These are phyloP conservation scores for Heliamphora pulchella DNA, from an alignment of 179 eudicot species.

Conservation along the genomic window DNA sequence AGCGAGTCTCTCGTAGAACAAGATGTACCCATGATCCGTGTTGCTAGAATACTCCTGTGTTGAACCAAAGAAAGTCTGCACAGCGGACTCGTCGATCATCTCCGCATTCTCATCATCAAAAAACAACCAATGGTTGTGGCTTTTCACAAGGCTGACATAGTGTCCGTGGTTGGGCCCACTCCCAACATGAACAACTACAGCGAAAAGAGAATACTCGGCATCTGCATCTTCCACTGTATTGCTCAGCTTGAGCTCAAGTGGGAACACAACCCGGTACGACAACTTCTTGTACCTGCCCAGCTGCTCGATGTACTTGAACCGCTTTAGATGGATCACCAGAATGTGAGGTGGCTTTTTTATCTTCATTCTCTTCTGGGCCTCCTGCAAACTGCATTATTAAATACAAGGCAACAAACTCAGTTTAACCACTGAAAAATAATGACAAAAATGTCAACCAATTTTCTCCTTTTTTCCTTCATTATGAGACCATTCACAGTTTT, in stretches of 20 bases:
- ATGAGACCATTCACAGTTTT: not conserved
- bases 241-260: slow-evolving; percentile 75
- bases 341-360: slow-evolving; percentile 81
- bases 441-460: not conserved
- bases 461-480: not conserved
- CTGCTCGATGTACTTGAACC: slow-evolving; percentile 86
- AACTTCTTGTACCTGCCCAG: slow-evolving; percentile 71
- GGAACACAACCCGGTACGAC: slow-evolving; percentile 84
- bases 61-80: slow-evolving; percentile 84
- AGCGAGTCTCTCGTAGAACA: slow-evolving; percentile 54
- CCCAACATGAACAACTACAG: slow-evolving; percentile 85
- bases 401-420: slow-evolving; percentile 4
- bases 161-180: slow-evolving; percentile 94
- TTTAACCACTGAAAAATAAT: not conserved
- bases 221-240: slow-evolving; percentile 73
- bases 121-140: slow-evolving; percentile 85
- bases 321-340: slow-evolving; percentile 79
- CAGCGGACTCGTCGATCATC: slow-evolving; percentile 78
- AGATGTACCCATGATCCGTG: slow-evolving; percentile 62
- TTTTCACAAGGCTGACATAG: slow-evolving; percentile 84
- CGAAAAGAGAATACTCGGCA: slow-evolving; percentile 71
- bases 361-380: slow-evolving; percentile 96
- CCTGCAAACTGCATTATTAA: slow-evolving; percentile 59
- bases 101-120: slow-evolving; percentile 87
- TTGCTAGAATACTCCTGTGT: slow-evolving; percentile 82